These are phyloP conservation scores for Kernera saxatilis DNA, from an alignment of 345 rosid genomes.

Conservation along the genomic window DNA sequence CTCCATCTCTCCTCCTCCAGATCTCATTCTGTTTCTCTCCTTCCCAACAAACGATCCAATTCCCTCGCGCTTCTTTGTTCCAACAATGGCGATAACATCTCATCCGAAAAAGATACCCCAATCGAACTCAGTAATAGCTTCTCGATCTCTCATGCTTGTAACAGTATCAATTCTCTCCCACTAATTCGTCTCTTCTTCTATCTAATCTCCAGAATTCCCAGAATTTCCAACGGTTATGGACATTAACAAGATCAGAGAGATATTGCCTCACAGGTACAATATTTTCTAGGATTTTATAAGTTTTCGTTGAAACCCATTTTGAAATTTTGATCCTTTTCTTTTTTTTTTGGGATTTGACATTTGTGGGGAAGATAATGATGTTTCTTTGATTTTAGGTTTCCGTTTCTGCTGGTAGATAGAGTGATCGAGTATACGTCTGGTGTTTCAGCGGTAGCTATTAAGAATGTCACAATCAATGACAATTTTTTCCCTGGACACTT, in stretches of 20 bases:
- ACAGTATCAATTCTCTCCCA: not conserved
- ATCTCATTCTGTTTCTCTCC: constrained; percentile 21
- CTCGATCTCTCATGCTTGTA: not conserved
- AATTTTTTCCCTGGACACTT: constrained; percentile 99
- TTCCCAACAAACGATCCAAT: constrained; percentile 4
- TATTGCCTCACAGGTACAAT: constrained; percentile 79
- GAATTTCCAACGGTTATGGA: constrained; percentile 60
- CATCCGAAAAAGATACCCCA: constrained; percentile 23
- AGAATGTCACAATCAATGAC: constrained; percentile 96
- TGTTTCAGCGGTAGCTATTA: constrained; percentile 86
- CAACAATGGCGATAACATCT: constrained; percentile 5
- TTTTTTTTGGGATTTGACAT: not conserved
- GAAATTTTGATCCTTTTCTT: constrained; percentile 31
- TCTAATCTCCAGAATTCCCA: constrained; percentile 16
- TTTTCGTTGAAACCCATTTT: constrained; percentile 46
- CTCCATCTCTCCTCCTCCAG: constrained; percentile 9
- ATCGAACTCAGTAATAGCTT: constrained; percentile 25
- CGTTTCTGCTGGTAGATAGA: constrained; percentile 95
- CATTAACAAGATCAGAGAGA: constrained; percentile 78
- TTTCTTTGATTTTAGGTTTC: constrained; percentile 51
- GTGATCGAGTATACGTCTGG: constrained; percentile 90
- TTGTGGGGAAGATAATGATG: not conserved
- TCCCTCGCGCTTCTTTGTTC: constrained; percentile 26
- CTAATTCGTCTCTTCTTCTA: not conserved
- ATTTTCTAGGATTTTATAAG: constrained; percentile 27